Conservation (phyloP, 306 rosid species). For the Cajanus cajan region DNA sequence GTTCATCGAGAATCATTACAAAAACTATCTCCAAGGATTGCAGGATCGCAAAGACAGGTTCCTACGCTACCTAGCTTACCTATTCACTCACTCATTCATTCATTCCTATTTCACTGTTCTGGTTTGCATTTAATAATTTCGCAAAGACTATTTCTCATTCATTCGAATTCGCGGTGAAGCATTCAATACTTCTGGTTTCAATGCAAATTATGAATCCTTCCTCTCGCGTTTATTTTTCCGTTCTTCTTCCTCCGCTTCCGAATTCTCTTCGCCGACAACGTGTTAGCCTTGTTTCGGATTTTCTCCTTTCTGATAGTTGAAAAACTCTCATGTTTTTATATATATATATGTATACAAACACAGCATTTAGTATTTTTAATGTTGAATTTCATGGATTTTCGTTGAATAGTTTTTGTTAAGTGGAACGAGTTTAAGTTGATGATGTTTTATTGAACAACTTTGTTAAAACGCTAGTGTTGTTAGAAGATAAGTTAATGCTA, state of each 20-base stretch:
- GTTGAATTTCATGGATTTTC: background rate
- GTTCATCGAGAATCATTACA: constrained; percentile 96
- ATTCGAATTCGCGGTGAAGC: background rate
- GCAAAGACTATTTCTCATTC: too few species aligned
- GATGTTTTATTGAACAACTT: background rate
- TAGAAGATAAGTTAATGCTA: background rate
- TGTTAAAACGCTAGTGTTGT: background rate
- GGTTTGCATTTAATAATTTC: background rate
- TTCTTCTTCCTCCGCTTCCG: background rate
- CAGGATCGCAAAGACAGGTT: constrained; percentile 98
- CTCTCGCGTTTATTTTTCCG: background rate
- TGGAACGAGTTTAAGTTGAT: background rate
- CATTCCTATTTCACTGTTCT: constrained; percentile 10
- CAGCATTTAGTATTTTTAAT: background rate
- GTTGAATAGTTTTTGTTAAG: too few species aligned
- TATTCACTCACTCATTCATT: background rate
- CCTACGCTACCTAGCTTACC: background rate
- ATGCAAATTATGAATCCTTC: background rate
- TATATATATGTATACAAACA: background rate
- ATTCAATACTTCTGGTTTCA: background rate
- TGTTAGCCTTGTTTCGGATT: background rate
- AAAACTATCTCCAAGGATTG: constrained; percentile 86
- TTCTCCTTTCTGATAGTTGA: background rate
- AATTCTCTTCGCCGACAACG: background rate
- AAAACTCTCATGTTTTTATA: background rate